Evolutionary conservation across 495 filamentous ascomycete species (phyloP).

Genomic region (Neurospora sp.): DNA sequence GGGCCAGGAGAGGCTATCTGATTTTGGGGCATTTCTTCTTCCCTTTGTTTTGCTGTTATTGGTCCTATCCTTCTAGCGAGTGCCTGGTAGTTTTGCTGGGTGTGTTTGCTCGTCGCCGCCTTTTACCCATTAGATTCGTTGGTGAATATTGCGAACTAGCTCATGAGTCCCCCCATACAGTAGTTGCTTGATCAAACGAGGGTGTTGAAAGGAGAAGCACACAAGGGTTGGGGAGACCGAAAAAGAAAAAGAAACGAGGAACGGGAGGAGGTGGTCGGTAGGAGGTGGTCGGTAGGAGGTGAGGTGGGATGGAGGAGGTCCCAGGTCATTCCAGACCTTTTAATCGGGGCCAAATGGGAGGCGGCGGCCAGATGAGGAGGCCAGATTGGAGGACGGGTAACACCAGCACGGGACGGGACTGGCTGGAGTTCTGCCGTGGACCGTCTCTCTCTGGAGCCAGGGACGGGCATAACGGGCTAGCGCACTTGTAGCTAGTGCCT

Average conservation of each 20-base stretch:
- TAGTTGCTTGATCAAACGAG: neutral
- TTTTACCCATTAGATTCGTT: conserved; percentile 14
- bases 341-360: neutral
- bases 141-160: neutral
- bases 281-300: neutral
- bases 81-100: conserved; percentile 4
- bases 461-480: neutral
- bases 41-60: neutral
- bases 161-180: neutral
- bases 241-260: neutral
- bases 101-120: conserved; percentile 4
- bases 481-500: neutral
- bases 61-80: conserved; percentile 1
- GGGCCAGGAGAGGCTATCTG: neutral
- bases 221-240: neutral
- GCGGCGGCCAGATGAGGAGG: neutral
- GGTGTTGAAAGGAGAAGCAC: neutral
- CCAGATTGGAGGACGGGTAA: neutral
- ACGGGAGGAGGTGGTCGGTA: neutral
- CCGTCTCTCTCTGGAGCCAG: neutral
- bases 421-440: neutral
- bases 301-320: neutral
- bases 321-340: neutral
- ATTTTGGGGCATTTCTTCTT: neutral
- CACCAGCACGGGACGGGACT: neutral